phyloP scores from a whole-genome alignment of 371 early-diverging fungal species.

The Mucor lusitanicus region DNA sequence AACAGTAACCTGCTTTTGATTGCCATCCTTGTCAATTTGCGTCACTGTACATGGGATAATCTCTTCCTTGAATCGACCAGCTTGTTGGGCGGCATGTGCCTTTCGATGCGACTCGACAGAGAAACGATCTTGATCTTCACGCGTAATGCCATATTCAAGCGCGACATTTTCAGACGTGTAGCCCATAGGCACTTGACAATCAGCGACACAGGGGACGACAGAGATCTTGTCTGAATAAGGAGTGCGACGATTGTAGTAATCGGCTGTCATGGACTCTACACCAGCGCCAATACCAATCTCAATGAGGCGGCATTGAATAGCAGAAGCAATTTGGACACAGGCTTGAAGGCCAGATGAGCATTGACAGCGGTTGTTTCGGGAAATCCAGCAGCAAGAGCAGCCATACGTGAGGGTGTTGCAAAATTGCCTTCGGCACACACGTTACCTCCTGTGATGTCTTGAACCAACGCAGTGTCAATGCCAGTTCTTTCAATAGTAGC shows the following conservation, averaged over 20 bases:
- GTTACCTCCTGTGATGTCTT: constrained; percentile 96
- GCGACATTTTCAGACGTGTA: constrained; percentile 97
- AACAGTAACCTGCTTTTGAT: constrained; percentile 6
- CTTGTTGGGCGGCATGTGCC: constrained; percentile 88
- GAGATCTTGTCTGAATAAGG: constrained; percentile 71
- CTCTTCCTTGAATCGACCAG: constrained; percentile 91
- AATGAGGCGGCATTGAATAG: constrained; percentile 91
- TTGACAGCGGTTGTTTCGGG: constrained; percentile 85
- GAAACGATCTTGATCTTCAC: constrained; percentile 89
- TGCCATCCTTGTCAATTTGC: constrained; percentile 73
- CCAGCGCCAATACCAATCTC: constrained; percentile 98
- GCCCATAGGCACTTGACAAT: constrained; percentile 89
- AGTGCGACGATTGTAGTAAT: constrained; percentile 71
- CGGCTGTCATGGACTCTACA: constrained; percentile 96
- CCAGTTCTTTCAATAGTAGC: constrained; percentile 78
- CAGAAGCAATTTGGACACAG: constrained; percentile 85
- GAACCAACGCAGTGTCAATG: constrained; percentile 87
- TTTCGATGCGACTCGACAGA: constrained; percentile 79
- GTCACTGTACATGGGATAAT: constrained; percentile 93
- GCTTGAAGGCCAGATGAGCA: constrained; percentile 98
- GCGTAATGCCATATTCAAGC: constrained; percentile 75
- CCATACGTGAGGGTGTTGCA: constrained; percentile 77
- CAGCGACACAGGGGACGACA: constrained; percentile 64
- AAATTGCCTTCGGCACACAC: constrained; percentile 93
- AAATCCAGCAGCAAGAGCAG: constrained; percentile 93